Conservation (phyloP, 495 filamentous ascomycete genomes). For the Cercophora sp. region DNA sequence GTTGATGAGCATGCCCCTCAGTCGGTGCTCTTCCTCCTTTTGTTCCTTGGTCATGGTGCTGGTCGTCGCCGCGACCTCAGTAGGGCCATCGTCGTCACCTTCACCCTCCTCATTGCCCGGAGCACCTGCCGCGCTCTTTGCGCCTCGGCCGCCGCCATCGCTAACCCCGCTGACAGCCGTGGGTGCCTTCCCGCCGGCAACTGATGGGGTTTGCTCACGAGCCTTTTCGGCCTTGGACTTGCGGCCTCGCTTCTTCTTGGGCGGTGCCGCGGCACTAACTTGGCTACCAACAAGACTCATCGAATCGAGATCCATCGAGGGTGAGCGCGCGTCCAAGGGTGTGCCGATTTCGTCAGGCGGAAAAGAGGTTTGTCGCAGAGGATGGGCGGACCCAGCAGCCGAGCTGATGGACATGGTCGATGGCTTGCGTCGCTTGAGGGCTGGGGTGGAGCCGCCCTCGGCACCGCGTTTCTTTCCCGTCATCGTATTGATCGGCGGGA, state of each 20-base stretch:
- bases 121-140: conserved; percentile 26
- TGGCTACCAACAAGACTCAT: conserved; percentile 68
- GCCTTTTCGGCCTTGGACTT: conserved; percentile 59
- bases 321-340: conserved; percentile 53
- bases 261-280: conserved; percentile 49
- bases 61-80: conserved; percentile 60
- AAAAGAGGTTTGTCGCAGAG: conserved; percentile 86
- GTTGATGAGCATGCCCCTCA: conserved; percentile 59
- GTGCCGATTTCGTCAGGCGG: conserved; percentile 54
- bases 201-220: conserved; percentile 46
- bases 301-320: conserved; percentile 59
- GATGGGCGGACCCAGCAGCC: conserved; percentile 54
- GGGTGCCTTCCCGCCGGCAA: conserved; percentile 45
- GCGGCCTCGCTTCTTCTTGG: conserved; percentile 58
- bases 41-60: conserved; percentile 62
- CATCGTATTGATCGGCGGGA: conserved; percentile 36
- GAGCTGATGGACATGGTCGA: conserved; percentile 49
- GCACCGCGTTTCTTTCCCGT: conserved; percentile 56
- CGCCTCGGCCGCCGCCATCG: conserved; percentile 31
- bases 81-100: conserved; percentile 63
- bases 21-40: conserved; percentile 62
- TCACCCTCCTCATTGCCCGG: conserved; percentile 48
- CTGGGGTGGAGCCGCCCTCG: conserved; percentile 39
- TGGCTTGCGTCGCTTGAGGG: conserved; percentile 63
- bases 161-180: conserved; percentile 46